phyloP scores from a whole-genome alignment of 352 stramenopile species.

The Globisporangium middletonii region DNA sequence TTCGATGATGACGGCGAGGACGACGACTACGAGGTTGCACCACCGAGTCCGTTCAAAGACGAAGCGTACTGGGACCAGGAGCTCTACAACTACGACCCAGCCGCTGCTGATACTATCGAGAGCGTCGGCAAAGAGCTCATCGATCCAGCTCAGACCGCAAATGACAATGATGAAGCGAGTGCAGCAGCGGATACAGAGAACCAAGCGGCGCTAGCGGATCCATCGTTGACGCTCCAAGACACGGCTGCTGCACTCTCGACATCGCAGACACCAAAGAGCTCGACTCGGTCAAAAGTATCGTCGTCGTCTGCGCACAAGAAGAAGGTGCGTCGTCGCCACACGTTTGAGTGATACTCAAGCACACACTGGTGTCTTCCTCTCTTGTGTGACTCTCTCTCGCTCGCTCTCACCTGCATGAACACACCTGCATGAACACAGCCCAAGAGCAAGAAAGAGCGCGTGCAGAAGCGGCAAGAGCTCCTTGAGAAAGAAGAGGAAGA shows the following conservation, averaged over 20 bases:
- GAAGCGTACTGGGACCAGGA: slow-evolving; percentile 47
- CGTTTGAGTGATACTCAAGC: not conserved
- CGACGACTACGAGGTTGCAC: slow-evolving; percentile 8
- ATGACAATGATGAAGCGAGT: not conserved
- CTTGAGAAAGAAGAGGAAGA: slow-evolving; percentile 59
- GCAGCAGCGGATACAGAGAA: slow-evolving; percentile 7
- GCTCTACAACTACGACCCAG: slow-evolving; percentile 16
- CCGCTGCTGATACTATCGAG: not conserved
- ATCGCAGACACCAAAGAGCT: not conserved
- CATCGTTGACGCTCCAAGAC: not conserved
- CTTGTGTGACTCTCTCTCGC: not conserved
- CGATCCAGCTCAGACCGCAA: no score
- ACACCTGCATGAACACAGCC: not conserved
- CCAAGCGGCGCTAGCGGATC: not conserved
- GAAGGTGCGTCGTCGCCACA: not conserved
- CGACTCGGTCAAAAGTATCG: not conserved
- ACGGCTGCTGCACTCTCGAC: not conserved
- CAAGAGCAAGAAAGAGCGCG: slow-evolving; percentile 50
- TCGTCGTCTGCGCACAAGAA: slow-evolving; percentile 3
- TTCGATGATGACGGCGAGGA: slow-evolving; percentile 1
- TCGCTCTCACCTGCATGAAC: not conserved
- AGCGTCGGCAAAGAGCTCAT: not conserved
- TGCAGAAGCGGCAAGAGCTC: slow-evolving; percentile 40
- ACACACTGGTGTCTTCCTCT: not conserved
- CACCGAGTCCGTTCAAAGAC: slow-evolving; percentile 30